Percentiles rank a stretch among this genome's conserved stretches.
phyloP scores from a whole-genome alignment of 129 eudicot genomes.

The Arctium lappa region DNA sequence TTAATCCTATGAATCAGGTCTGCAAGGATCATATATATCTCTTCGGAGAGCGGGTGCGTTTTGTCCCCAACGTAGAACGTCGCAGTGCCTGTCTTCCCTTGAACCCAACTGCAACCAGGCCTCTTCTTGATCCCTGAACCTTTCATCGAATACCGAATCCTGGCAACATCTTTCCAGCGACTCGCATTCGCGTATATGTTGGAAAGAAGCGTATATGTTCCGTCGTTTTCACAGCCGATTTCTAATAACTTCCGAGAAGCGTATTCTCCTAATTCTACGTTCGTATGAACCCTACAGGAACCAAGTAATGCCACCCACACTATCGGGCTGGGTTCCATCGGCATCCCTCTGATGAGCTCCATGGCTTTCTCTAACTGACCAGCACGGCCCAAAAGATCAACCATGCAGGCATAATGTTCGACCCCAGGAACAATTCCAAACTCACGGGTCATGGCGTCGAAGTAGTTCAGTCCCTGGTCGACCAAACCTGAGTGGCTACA shows the following conservation, averaged over 20 bases:
- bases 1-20: conserved; percentile 58
- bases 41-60: conserved; percentile 54
- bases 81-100: conserved; percentile 64
- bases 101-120: conserved; percentile 95
- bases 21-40: conserved; percentile 55
- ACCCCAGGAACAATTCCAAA: conserved; percentile 60
- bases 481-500: conserved; percentile 92
- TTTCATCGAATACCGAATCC: conserved; percentile 62
- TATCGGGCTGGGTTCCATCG: conserved; percentile 70
- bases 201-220: conserved; percentile 83
- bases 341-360: conserved; percentile 67
- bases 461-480: conserved; percentile 57
- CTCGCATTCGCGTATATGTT: conserved; percentile 77
- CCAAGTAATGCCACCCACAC: conserved; percentile 83
- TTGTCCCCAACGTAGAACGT: conserved; percentile 75
- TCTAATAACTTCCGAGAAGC: conserved; percentile 59
- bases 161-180: conserved; percentile 85
- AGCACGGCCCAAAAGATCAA: conserved; percentile 83
- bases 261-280: conserved; percentile 83
- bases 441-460: conserved; percentile 51
- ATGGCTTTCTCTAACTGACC: conserved; percentile 70
- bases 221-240: conserved; percentile 65
- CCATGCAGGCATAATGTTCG: conserved; percentile 86
- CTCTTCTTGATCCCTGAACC: conserved; percentile 65
- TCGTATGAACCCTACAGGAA: conserved; percentile 68